Base-by-base conservation (phyloP, 2,329 filamentous ascomycete genomes). In the Beauveria caledonica region DNA sequence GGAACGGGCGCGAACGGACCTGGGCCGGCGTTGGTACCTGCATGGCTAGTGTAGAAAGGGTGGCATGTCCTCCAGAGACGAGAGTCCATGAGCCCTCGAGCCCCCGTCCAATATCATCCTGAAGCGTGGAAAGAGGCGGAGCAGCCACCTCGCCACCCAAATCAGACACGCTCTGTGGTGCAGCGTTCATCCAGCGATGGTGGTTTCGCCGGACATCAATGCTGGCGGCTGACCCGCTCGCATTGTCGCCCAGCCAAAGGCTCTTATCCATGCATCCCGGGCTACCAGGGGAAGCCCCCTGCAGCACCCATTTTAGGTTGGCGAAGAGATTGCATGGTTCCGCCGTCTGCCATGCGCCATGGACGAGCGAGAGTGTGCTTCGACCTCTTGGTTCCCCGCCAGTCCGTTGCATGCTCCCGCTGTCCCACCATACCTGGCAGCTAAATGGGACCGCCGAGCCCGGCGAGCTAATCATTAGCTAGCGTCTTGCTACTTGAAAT, bases 121-220 rank as follows among this genome's bases (percentile, higher is more conserved):
- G 59, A 60, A 55, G 51, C 59, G 59, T 50, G 51, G 50, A 27
- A 54, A 56, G 51, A 42, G 59, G 52, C 59, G 59, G 59, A 56
- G 52, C 44, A 44, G 21, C 23, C 44, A 51, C 45, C 59, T 33
- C 36, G 21, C 23, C 44, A 51, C 45, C 59, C 44, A 23, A 60
- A 51, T 52, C 48, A 45, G 56, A 5, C 33, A 27, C 27, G 23
- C 39, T 40, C 57, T 49, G 40, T 36, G 40, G 9, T 39, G 33
- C 10, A 46, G 44, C 45, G 23, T 48, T 23, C 45, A 57, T 23
- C 54, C 44, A 49, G 45, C 46, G 50, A 60, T 52, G 57, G 48
- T 45, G 48, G 48, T 59, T 59, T 59, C 57, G 46, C 49, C 19
- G 13, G 21, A 51, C 25, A 40, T 50, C 46, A 59, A 51, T 23